phyloP scores from a whole-genome alignment of 352 stramenopile species.

The Globisporangium paddicum region DNA sequence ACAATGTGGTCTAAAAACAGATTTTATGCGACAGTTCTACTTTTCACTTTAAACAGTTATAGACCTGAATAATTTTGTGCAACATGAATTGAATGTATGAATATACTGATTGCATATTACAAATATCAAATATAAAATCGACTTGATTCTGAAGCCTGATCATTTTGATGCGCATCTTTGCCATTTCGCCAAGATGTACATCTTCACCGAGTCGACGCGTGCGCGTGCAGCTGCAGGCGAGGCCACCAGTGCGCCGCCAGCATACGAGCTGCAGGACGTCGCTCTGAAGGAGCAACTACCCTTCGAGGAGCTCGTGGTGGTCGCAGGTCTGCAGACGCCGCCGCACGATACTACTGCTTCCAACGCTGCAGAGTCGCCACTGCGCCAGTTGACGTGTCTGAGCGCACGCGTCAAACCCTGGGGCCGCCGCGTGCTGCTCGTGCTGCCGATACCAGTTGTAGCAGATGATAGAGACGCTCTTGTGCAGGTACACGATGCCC shows the following conservation, averaged over 20 bases:
- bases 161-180: no score
- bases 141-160: no score
- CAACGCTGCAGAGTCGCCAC: not conserved
- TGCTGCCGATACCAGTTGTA: conserved; percentile 32
- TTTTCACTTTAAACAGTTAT: no score
- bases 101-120: no score
- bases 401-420: conserved; percentile 49
- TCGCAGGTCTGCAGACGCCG: conserved; percentile 24
- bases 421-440: conserved; percentile 33
- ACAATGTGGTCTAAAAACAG: no score
- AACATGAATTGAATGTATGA: no score
- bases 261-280: conserved; percentile 29
- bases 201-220: conserved; percentile 19
- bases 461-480: not conserved
- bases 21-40: no score
- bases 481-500: conserved; percentile 13
- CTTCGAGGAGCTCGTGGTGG: conserved; percentile 52
- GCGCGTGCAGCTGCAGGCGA: conserved; percentile 5
- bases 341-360: no score
- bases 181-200: conserved; percentile 26
- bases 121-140: no score
- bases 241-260: conserved; percentile 5
- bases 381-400: conserved; percentile 54
- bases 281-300: conserved; percentile 42
- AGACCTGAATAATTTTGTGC: no score